phyloP scores from a whole-genome alignment of 106 monocot genomes.

The Allium cepa region DNA sequence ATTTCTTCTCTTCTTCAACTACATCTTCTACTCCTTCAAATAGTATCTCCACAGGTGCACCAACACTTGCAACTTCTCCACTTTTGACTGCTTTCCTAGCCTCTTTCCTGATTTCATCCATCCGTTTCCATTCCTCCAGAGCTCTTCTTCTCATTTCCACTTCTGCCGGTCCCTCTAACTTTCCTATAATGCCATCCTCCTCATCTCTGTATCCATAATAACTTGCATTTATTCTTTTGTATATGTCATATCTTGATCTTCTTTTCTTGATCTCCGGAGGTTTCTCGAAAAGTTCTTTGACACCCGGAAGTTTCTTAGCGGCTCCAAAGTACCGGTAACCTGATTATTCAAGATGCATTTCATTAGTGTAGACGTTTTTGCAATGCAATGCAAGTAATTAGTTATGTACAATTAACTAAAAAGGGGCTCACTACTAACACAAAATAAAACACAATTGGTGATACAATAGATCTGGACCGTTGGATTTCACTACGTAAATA shows the following conservation, averaged over 20 bases:
- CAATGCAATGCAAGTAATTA: no score
- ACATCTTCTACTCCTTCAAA: constrained; percentile 94
- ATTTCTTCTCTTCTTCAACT: constrained; percentile 73
- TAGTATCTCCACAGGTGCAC: constrained; percentile 43
- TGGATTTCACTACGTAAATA: no score
- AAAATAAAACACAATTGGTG: no score
- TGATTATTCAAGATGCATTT: constrained; percentile 5
- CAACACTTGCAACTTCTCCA: constrained; percentile 65
- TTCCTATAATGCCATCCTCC: constrained; percentile 91
- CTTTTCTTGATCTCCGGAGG: constrained; percentile 82
- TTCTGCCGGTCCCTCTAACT: constrained; percentile 66
- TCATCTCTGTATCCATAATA: constrained; percentile 96
- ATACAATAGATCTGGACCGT: no score
- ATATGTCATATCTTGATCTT: constrained; percentile 75
- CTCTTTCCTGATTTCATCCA: constrained; percentile 68
- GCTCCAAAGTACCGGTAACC: constrained; percentile 97
- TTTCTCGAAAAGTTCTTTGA: constrained; percentile 94
- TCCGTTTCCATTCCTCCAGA: constrained; percentile 50
- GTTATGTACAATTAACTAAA: not conserved
- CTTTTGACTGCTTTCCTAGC: constrained; percentile 82
- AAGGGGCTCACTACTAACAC: not conserved
- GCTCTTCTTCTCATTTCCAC: constrained; percentile 45
- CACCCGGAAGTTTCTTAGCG: constrained; percentile 94
- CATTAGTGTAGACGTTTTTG: not conserved
- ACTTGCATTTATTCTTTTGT: constrained; percentile 87